Evolutionary conservation across 352 stramenopile species (phyloP).

Genomic region (Hyaloperonospora brassicae): DNA sequence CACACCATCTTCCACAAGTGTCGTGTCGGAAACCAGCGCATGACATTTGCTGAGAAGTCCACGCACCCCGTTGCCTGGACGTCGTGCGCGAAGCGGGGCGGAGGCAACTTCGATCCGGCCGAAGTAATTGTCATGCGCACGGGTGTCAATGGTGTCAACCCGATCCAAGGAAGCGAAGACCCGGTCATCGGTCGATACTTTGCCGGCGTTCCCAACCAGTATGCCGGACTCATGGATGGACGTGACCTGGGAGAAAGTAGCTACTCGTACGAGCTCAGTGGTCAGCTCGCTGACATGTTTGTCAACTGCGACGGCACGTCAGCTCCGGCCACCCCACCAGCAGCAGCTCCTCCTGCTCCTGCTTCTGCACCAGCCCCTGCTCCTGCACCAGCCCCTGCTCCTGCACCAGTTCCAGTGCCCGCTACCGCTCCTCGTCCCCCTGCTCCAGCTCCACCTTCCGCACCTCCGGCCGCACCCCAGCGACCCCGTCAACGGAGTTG

Average conservation of each 20-base stretch:
- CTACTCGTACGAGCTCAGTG: slow-evolving; percentile 52
- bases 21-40: slow-evolving; percentile 29
- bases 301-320: slow-evolving; percentile 31
- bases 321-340: slow-evolving; percentile 5
- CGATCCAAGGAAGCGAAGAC: slow-evolving; percentile 31
- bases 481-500: slow-evolving; percentile 4
- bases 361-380: neutral
- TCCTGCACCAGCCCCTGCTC: neutral
- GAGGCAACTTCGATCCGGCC: slow-evolving; percentile 31
- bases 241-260: slow-evolving; percentile 39
- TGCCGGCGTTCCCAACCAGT: slow-evolving; percentile 26
- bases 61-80: slow-evolving; percentile 35
- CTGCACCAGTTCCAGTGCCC: neutral
- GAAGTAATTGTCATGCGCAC: slow-evolving; percentile 43
- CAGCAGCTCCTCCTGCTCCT: slow-evolving; percentile 2
- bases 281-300: slow-evolving; percentile 38
- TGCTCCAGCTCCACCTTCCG: neutral
- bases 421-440: slow-evolving; percentile 4
- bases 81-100: slow-evolving; percentile 34
- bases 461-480: slow-evolving; percentile 4
- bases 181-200: slow-evolving; percentile 39
- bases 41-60: slow-evolving; percentile 46
- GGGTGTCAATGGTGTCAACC: slow-evolving; percentile 26
- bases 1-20: slow-evolving; percentile 72
- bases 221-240: slow-evolving; percentile 39